These are phyloP conservation scores for Neospora caninum DNA, from an alignment of 169 alveolate species.

Conservation along the genomic window DNA sequence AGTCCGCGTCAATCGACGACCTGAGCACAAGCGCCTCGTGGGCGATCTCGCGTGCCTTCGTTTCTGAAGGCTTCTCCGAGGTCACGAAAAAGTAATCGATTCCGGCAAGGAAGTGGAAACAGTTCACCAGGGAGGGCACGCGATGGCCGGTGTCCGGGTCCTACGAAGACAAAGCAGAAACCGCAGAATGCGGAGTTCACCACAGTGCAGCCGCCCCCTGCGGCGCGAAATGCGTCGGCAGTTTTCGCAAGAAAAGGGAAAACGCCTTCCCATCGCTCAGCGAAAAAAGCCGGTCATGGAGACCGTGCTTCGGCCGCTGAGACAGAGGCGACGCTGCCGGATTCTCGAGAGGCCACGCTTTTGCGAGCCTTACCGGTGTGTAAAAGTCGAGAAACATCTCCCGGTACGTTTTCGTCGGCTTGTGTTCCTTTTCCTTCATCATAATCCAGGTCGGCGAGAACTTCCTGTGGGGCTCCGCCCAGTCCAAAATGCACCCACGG, in stretches of 20 bases:
- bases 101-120: not conserved
- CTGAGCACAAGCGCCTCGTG: not conserved
- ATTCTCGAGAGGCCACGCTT: too few species aligned
- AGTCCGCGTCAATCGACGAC: not conserved
- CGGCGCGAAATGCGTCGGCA: too few species aligned
- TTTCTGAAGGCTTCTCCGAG: not conserved
- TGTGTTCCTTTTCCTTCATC: not conserved
- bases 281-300: too few species aligned
- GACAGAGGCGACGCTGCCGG: too few species aligned
- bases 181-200: not conserved
- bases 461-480: not conserved
- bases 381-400: slow-evolving; percentile 28
- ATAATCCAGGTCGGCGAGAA: not conserved
- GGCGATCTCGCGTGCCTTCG: not conserved
- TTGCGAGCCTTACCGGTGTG: not conserved
- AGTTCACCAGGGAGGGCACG: not conserved
- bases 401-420: not conserved
- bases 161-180: not conserved
- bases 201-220: not conserved
- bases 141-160: not conserved
- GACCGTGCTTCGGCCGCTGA: too few species aligned
- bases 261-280: too few species aligned
- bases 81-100: not conserved
- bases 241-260: too few species aligned
- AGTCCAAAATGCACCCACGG: not conserved